phyloP scores from a whole-genome alignment of 208 protist species.

The Tritrichomonas musculus region DNA sequence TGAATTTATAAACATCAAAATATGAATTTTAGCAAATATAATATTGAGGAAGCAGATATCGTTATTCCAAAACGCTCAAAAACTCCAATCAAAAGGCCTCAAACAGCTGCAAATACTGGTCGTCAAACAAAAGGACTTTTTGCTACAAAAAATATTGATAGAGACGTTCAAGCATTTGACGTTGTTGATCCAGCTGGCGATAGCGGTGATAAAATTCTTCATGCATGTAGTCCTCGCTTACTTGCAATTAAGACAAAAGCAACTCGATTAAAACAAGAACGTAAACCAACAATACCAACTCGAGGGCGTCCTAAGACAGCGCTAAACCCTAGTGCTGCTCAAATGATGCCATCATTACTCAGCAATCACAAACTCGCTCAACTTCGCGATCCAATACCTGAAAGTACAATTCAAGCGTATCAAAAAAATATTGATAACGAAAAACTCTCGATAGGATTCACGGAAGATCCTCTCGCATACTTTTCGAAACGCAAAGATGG shows the following conservation, averaged over 20 bases:
- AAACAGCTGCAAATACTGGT: too few species aligned
- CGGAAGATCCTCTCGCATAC: not conserved
- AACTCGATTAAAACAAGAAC: not conserved
- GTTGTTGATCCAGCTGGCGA: too few species aligned
- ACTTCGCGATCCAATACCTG: not conserved
- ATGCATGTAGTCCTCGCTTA: not conserved
- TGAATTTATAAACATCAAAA: too few species aligned
- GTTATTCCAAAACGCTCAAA: too few species aligned
- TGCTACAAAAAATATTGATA: too few species aligned
- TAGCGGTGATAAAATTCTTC: not conserved
- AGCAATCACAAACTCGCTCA: not conserved
- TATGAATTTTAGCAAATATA: too few species aligned
- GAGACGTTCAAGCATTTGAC: too few species aligned
- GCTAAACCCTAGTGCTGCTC: not conserved
- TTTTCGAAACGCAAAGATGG: conserved; percentile 31
- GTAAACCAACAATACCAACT: not conserved
- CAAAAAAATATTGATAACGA: not conserved
- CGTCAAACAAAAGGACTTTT: too few species aligned
- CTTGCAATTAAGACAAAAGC: conserved; percentile 6
- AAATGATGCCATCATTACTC: not conserved
- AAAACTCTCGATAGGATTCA: not conserved
- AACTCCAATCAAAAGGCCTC: too few species aligned
- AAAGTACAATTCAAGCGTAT: too few species aligned
- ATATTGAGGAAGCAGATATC: too few species aligned
- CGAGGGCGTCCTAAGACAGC: not conserved